Conservation (phyloP, 2,329 filamentous ascomycete genomes). For the Alternaria hordeiaustralica region DNA sequence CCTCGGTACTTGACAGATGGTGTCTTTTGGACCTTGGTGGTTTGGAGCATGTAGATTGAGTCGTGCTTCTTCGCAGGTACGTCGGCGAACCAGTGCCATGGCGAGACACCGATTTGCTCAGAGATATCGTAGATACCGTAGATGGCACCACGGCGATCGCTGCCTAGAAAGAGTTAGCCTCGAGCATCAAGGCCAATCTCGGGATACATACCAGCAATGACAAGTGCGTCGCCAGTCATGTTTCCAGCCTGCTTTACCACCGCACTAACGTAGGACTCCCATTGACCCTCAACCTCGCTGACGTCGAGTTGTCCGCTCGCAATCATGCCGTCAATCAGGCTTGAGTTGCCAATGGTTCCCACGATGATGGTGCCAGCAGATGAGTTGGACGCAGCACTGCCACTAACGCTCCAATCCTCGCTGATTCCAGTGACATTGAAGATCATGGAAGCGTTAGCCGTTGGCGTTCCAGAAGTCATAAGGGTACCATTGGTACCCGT, state of each 20-base stretch:
- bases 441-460: constrained; percentile 53
- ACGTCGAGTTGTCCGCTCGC: constrained; percentile 64
- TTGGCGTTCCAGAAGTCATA: constrained; percentile 59
- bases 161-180: constrained; percentile 43
- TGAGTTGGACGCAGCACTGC: constrained; percentile 8
- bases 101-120: constrained; percentile 75
- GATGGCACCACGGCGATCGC: constrained; percentile 71
- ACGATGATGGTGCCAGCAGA: constrained; percentile 64
- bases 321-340: constrained; percentile 66
- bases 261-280: constrained; percentile 71
- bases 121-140: constrained; percentile 75
- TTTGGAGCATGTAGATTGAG: constrained; percentile 62
- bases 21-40: constrained; percentile 63
- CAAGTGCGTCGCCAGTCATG: constrained; percentile 64
- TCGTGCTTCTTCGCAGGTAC: constrained; percentile 60
- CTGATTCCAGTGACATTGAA: constrained; percentile 52
- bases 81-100: constrained; percentile 74
- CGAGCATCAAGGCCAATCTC: not conserved
- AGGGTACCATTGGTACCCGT: constrained; percentile 68
- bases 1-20: constrained; percentile 72
- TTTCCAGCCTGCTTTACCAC: constrained; percentile 65
- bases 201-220: constrained; percentile 62
- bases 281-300: constrained; percentile 64
- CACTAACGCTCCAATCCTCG: constrained; percentile 42
- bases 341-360: constrained; percentile 71